These are phyloP conservation scores for Drechmeria coniospora DNA, from an alignment of 2,329 filamentous ascomycete species.

Conservation along the genomic window DNA sequence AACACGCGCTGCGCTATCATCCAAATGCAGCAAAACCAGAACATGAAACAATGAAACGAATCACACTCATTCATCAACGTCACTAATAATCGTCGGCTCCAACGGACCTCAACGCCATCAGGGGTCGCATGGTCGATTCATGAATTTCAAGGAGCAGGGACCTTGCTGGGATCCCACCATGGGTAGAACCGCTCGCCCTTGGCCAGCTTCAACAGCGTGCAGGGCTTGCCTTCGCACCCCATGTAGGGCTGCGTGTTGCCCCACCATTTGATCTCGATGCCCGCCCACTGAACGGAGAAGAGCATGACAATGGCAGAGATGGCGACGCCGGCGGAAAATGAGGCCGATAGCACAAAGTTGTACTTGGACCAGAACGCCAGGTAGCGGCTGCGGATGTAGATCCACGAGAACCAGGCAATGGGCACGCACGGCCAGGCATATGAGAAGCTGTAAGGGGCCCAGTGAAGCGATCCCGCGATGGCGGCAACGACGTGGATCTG, in stretches of 20 bases:
- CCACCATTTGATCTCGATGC: slow-evolving; percentile 27
- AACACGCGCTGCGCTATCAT: no score
- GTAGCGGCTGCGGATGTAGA: slow-evolving; percentile 28
- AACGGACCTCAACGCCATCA: no score
- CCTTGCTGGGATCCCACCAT: slow-evolving; percentile 10
- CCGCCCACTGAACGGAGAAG: slow-evolving; percentile 27
- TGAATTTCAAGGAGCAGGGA: slow-evolving; percentile 9
- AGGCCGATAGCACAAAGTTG: slow-evolving; percentile 31
- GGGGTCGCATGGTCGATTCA: no score
- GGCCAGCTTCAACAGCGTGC: slow-evolving; percentile 8
- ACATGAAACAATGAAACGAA: no score
- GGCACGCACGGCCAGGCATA: slow-evolving; percentile 32
- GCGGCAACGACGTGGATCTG: slow-evolving; percentile 27
- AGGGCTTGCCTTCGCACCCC: slow-evolving; percentile 11
- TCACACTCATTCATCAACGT: no score
- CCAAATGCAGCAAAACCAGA: no score
- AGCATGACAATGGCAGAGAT: slow-evolving; percentile 31
- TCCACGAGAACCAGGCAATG: slow-evolving; percentile 31
- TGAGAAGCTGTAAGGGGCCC: slow-evolving; percentile 27
- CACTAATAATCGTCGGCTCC: no score
- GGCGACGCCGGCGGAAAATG: slow-evolving; percentile 28
- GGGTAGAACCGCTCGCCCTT: slow-evolving; percentile 13
- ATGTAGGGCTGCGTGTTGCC: slow-evolving; percentile 19
- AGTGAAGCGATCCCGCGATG: slow-evolving; percentile 22
- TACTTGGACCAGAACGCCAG: slow-evolving; percentile 34